Evolutionary conservation across 352 stramenopile genomes (phyloP).

Genomic region (Pythium dissotocum): DNA sequence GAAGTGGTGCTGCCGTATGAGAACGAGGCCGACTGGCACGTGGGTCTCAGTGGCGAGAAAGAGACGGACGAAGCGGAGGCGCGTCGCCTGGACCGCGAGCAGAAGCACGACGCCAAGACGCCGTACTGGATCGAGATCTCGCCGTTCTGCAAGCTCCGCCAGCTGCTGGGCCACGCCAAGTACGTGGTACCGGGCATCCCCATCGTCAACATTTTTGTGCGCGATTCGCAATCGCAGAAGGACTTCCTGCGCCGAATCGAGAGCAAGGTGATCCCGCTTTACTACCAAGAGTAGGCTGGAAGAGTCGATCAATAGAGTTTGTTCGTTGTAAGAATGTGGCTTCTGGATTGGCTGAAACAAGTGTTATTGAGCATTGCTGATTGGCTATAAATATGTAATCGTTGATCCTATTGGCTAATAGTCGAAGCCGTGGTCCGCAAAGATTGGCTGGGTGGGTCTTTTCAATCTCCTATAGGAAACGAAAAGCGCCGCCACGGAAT

Average conservation of each 20-base stretch:
- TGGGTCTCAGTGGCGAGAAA: conserved; percentile 69
- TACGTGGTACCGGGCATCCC: conserved; percentile 86
- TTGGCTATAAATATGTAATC: conserved; percentile 21
- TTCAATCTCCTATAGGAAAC: background rate
- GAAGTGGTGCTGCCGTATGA: conserved; percentile 74
- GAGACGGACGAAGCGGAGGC: conserved; percentile 73
- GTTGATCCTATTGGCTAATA: conserved; percentile 29
- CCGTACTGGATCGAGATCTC: conserved; percentile 80
- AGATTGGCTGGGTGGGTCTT: conserved; percentile 24
- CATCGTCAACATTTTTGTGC: conserved; percentile 84
- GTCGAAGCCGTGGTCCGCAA: background rate
- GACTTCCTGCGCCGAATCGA: conserved; percentile 75
- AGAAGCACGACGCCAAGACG: conserved; percentile 76
- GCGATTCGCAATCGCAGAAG: conserved; percentile 53
- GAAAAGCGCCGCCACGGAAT: conserved; percentile 2
- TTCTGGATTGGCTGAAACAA: conserved; percentile 11
- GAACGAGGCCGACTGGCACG: conserved; percentile 69
- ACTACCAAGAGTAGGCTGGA: conserved; percentile 27
- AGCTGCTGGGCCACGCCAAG: conserved; percentile 66
- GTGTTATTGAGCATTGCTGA: background rate
- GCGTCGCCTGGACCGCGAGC: conserved; percentile 56
- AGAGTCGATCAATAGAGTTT: conserved; percentile 10
- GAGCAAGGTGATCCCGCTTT: conserved; percentile 51
- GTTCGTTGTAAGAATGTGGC: background rate
- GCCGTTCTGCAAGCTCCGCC: conserved; percentile 75